phyloP scores from a whole-genome alignment of 2,329 filamentous ascomycete genomes.

The Claviceps cyperi region DNA sequence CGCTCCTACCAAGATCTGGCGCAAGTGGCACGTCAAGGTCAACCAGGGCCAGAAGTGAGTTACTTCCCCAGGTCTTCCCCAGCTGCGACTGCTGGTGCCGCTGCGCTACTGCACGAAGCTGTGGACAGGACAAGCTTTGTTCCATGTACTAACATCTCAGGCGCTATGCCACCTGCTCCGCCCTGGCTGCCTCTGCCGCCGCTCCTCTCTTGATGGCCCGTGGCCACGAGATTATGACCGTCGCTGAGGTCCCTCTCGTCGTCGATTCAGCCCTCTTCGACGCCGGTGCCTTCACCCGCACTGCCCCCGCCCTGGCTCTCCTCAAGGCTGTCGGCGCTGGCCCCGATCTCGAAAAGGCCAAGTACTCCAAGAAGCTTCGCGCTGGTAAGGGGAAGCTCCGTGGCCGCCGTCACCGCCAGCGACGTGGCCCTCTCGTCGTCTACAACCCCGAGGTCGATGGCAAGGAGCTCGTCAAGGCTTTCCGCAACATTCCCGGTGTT shows the following conservation, averaged over 20 bases:
- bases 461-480: constrained; percentile 82
- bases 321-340: constrained; percentile 85
- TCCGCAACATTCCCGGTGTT: constrained; percentile 98
- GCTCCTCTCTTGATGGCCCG: constrained; percentile 91
- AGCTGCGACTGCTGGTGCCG: too few relatives aligned
- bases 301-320: constrained; percentile 70
- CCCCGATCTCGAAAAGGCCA: constrained; percentile 87
- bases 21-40: constrained; percentile 99
- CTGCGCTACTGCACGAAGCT: too few relatives aligned
- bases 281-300: constrained; percentile 69
- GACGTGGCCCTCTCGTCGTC: constrained; percentile 93
- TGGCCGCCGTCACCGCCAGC: constrained; percentile 91
- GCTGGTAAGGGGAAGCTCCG: constrained; percentile 98
- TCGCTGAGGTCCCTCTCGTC: constrained; percentile 95
- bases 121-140: too few relatives aligned
- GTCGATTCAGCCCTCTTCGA: constrained; percentile 84
- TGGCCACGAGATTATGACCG: constrained; percentile 83
- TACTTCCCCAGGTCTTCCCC: not conserved
- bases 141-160: constrained; percentile 24
- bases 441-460: constrained; percentile 93
- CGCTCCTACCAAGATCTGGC: constrained; percentile 99
- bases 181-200: constrained; percentile 89
- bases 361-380: constrained; percentile 89
- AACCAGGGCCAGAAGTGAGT: constrained; percentile 92
- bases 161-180: constrained; percentile 95